Percentiles rank a stretch among this genome's conserved stretches.
These are phyloP conservation scores for Diaporthe destruens DNA, from an alignment of 2,329 filamentous ascomycete genomes.

Conservation along the genomic window DNA sequence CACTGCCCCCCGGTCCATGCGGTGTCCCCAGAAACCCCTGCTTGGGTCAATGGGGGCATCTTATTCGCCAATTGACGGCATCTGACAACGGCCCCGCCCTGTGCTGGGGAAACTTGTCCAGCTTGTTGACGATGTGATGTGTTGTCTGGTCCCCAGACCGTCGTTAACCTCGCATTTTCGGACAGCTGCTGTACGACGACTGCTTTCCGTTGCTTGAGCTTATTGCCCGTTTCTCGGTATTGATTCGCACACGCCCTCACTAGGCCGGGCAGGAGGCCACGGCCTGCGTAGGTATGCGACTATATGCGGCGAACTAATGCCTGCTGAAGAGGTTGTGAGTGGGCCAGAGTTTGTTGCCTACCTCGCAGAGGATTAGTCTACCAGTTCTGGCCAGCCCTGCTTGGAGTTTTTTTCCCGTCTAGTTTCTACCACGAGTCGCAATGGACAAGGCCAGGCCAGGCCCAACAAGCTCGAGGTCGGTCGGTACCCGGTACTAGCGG, in stretches of 20 bases:
- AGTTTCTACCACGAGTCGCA: slow-evolving; percentile 28
- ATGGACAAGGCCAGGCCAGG: slow-evolving; percentile 8
- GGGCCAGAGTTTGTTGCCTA: slow-evolving; percentile 10
- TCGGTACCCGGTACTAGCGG: neutral
- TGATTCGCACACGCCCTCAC: slow-evolving; percentile 1
- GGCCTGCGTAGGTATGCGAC: neutral
- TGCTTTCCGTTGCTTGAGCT: neutral
- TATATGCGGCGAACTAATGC: slow-evolving; percentile 11
- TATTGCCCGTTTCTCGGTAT: slow-evolving; percentile 17
- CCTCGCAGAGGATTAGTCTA: neutral
- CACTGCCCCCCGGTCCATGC: slow-evolving; percentile 23
- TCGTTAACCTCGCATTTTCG: neutral
- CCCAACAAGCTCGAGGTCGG: slow-evolving; percentile 10
- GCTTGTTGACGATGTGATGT: slow-evolving; percentile 1
- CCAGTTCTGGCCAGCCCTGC: neutral
- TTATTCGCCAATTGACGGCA: slow-evolving; percentile 27
- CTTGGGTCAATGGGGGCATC: neutral
- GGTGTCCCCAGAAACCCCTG: slow-evolving; percentile 1
- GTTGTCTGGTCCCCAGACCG: slow-evolving; percentile 21
- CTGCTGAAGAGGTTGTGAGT: slow-evolving; percentile 16
- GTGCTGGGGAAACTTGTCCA: slow-evolving; percentile 10
- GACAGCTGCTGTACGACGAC: neutral
- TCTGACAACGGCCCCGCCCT: slow-evolving; percentile 19
- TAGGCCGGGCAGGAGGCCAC: neutral
- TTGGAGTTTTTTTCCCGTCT: too few relatives aligned